These are phyloP conservation scores for Daldinia vernicosa DNA, from an alignment of 495 filamentous ascomycete genomes.

Conservation along the genomic window DNA sequence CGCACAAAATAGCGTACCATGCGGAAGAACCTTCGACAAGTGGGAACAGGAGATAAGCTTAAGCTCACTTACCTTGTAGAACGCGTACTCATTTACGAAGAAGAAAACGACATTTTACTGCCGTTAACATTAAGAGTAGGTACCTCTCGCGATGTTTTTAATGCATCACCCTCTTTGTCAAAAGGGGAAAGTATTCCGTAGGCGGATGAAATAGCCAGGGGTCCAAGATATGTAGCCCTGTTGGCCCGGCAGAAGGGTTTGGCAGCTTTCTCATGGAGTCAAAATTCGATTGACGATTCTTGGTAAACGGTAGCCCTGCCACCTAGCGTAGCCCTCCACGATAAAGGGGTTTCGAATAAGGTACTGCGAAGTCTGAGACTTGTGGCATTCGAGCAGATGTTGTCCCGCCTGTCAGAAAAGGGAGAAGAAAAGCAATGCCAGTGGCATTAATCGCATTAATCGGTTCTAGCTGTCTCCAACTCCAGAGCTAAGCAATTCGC, in stretches of 20 bases:
- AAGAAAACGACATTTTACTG: not conserved
- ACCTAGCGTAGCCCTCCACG: constrained; percentile 24
- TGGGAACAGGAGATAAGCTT: not conserved
- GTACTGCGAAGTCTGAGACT: constrained; percentile 12
- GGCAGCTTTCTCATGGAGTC: constrained; percentile 11
- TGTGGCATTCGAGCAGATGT: constrained; percentile 4
- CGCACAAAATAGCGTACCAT: constrained; percentile 34
- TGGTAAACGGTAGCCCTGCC: constrained; percentile 24
- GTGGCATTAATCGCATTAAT: constrained; percentile 14
- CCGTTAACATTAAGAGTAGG: not conserved
- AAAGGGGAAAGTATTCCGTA: constrained; percentile 35
- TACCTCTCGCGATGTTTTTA: constrained; percentile 8
- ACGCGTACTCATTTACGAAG: not conserved
- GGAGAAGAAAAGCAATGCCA: constrained; percentile 17
- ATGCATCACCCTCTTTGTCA: constrained; percentile 15
- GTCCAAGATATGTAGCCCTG: constrained; percentile 21
- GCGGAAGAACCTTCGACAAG: not conserved
- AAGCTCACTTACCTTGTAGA: not conserved
- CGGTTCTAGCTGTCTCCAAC: constrained; percentile 22
- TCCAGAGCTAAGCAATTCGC: constrained; percentile 11
- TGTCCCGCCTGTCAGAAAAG: constrained; percentile 14
- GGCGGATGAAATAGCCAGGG: constrained; percentile 23
- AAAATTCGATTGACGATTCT: constrained; percentile 9
- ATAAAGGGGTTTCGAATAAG: constrained; percentile 34
- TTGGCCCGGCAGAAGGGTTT: constrained; percentile 24